Conservation (phyloP, 192 early-diverging fungal genomes). For the Gaertneriomyces sp. region DNA sequence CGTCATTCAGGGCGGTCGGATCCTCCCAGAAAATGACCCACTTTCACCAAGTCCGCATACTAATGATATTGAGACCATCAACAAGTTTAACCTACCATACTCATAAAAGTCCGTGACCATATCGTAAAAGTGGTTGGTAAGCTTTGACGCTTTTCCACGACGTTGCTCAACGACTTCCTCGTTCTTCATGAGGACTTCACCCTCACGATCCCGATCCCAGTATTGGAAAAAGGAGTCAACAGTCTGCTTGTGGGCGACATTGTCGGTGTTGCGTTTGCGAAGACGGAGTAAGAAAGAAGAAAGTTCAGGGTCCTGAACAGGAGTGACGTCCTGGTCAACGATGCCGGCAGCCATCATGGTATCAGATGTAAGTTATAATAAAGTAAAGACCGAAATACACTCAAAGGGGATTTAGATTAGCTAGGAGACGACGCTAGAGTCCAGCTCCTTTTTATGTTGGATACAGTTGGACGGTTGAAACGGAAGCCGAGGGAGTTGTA, state of each 20-base stretch:
- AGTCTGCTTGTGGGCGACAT: conserved; percentile 35
- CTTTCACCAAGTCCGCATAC: too few species aligned
- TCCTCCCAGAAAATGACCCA: not conserved
- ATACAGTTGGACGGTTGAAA: too few species aligned
- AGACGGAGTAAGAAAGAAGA: conserved; percentile 42
- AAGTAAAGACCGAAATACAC: too few species aligned
- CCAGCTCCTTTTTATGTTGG: too few species aligned
- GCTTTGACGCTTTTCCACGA: conserved; percentile 28
- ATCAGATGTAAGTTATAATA: too few species aligned
- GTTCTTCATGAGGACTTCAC: conserved; percentile 25
- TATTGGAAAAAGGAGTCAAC: conserved; percentile 44
- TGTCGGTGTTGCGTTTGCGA: conserved; percentile 45
- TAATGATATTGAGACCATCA: not conserved
- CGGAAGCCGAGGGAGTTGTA: too few species aligned
- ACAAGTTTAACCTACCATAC: conserved; percentile 33
- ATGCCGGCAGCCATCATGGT: not conserved
- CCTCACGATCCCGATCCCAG: conserved; percentile 41
- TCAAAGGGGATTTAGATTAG: too few species aligned
- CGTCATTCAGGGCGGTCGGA: too few species aligned
- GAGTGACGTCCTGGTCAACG: conserved; percentile 21
- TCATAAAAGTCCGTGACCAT: conserved; percentile 56
- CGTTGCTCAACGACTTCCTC: conserved; percentile 35
- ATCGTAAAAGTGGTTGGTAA: conserved; percentile 54
- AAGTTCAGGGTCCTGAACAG: conserved; percentile 39
- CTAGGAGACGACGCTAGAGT: too few species aligned